Evolutionary conservation across 2,329 filamentous ascomycete genomes (phyloP), one percentile per base, ranked within the genome.

Genomic region (Elsinoe ampelina): DNA sequence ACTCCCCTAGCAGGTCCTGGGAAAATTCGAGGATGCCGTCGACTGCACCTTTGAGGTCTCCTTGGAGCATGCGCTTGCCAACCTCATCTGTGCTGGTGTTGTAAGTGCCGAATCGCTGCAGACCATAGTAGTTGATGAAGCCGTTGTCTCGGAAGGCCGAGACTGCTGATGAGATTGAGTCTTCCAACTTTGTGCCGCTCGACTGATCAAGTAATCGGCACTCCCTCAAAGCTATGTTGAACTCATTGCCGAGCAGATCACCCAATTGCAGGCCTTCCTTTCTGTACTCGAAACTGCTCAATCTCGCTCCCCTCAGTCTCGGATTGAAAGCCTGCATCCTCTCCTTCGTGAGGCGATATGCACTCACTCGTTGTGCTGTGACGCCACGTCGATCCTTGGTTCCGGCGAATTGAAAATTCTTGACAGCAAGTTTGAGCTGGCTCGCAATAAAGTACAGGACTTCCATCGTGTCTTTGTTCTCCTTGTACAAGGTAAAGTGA

Each of bases 391-490:
- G 82, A 68, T 96, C 91, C 71, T 96, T 96, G 58, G 90, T 96
- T 7, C 91, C 91, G 2, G 91, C 89, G 64, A 95, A 92, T 58
- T 82, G 79, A 63, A 91, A 87, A 22, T 80, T 77, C 68, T 87
- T 90, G 2, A 78, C 67, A 39, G 79, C 79, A 61, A 87, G 76
- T 66, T 85, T 87, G 61, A 95, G 73, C 61, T 86, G 80, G 42
- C 85, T 85, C 1, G 85, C 82, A 39, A 96, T 79, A 65, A 86
- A 88, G 55, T 82, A 85, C 55, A 95, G 78, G 0, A 89, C 85
- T 64, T 96, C 91, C 87, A 95, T 95, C 1, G 91, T 96, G 68
- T 96, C 91, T 67, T 92, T 91, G 73, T 96, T 96, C 73, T 95
- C 91, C 73, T 96, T 96, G 80, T 92, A 95, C 54, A 96, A 77